Conservation (phyloP, 1,139 yeast species). For the Trichomonascaceae sp. region DNA sequence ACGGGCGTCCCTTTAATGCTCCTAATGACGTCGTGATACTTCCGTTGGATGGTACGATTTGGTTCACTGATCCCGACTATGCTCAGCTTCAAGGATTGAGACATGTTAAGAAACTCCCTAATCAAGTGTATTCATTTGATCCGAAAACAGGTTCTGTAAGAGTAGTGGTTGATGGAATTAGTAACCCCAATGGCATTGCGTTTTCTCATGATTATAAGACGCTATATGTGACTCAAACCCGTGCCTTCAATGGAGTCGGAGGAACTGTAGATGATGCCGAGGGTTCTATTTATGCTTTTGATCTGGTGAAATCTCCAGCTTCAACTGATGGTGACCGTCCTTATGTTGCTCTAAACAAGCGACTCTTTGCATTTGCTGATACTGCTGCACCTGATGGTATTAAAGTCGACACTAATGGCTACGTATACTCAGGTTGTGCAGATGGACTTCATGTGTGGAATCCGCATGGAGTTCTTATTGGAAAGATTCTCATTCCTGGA, state of each 20-base stretch:
- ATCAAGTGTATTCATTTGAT: constrained; percentile 25
- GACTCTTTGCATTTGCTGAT: constrained; percentile 26
- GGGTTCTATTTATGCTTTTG: constrained; percentile 23
- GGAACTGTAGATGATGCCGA: constrained; percentile 8
- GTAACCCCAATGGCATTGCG: constrained; percentile 26
- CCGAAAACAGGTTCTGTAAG: constrained; percentile 21
- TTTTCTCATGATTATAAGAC: constrained; percentile 23
- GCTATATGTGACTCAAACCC: constrained; percentile 26
- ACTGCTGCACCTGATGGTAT: constrained; percentile 30
- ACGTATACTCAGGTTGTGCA: constrained; percentile 27
- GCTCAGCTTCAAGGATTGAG: constrained; percentile 22
- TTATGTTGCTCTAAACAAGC: constrained; percentile 17
- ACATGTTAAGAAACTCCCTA: constrained; percentile 19
- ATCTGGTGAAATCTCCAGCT: constrained; percentile 19
- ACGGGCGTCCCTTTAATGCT: constrained; percentile 26
- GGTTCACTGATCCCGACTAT: constrained; percentile 30
- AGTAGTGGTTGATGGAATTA: constrained; percentile 25
- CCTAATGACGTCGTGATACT: constrained; percentile 26
- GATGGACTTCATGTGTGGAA: constrained; percentile 32
- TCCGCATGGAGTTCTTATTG: constrained; percentile 23
- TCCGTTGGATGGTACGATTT: constrained; percentile 23
- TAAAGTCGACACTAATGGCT: constrained; percentile 25
- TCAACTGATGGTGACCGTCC: background rate
- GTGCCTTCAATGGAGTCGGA: constrained; percentile 15
- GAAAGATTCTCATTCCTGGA: constrained; percentile 24